Evolutionary conservation across 805 yeast species (phyloP), one percentile per base, ranked within the genome.

Genomic region (Brettanomyces nanus): DNA sequence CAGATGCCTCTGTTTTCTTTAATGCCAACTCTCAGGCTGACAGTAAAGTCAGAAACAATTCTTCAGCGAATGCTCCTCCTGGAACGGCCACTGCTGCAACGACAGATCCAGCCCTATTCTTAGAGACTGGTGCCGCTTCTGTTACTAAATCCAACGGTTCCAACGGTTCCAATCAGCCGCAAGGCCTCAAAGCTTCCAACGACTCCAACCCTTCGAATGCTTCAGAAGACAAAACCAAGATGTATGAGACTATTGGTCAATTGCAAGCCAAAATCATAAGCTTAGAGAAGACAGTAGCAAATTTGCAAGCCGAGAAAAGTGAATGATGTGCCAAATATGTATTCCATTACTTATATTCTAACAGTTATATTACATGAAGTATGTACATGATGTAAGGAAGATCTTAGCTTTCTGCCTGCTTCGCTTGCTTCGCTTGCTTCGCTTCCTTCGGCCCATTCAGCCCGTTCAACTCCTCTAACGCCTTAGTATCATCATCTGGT

Each of bases 401-500:
- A n/a, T n/a, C n/a, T n/a, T n/a, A n/a, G n/a, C n/a, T n/a, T n/a
- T n/a, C n/a, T 25, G 10, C 27, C n/a, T n/a, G n/a, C n/a, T n/a
- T n/a, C n/a, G n/a, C n/a, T n/a, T n/a, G n/a, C n/a, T n/a, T n/a
- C n/a, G 19, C 19, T 11, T 9, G 13, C 19, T 31, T 13, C 19
- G 14, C 22, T 14, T 17, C 13, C 7, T 6, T 7, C 13, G 30
- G 13, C 13, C 15, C 13, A 11, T 6, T 28, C 15, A 14, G 30
- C 30, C 13, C 30, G n/a, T 28, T 28, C 18, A 18, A 7, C 6
- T 11, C 30, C 13, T 28, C 6, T n/a, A n/a, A n/a, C n/a, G n/a
- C n/a, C n/a, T n/a, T n/a, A n/a, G n/a, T n/a, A n/a, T n/a, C 37
- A 43, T 59, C 63, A 3, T 51, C 58, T 15, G 64, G 64, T 33